Conservation (phyloP, 2,329 filamentous ascomycete species). For the Dissoconium aciculare region DNA sequence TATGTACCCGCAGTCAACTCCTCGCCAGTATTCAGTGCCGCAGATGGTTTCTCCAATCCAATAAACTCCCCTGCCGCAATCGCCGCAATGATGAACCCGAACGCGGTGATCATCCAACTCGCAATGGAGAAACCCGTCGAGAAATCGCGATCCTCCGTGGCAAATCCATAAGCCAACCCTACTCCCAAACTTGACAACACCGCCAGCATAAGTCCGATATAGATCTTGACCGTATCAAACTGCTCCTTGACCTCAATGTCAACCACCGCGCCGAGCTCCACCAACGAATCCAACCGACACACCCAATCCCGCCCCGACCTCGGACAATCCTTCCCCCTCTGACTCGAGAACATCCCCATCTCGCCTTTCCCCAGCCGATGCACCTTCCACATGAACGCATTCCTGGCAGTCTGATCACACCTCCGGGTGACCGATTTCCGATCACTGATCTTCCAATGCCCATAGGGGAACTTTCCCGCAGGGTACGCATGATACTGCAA, state of each 20-base stretch:
- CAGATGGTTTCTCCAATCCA: constrained; percentile 8
- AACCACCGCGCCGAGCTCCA: constrained; percentile 10
- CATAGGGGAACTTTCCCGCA: constrained; percentile 2
- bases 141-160: constrained; percentile 8
- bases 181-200: constrained; percentile 8
- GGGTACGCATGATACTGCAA: constrained; percentile 9
- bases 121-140: constrained; percentile 12
- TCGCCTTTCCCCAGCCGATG: constrained; percentile 2
- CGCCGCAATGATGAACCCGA: constrained; percentile 12
- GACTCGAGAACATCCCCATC: background rate
- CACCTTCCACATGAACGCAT: constrained; percentile 9
- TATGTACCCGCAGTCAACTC: background rate
- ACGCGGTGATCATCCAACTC: constrained; percentile 11
- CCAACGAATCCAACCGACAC: constrained; percentile 5
- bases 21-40: constrained; percentile 4
- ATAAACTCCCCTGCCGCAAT: constrained; percentile 10
- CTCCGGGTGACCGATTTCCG: constrained; percentile 4
- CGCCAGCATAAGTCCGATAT: constrained; percentile 9
- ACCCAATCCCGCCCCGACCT: constrained; percentile 6
- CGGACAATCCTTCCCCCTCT: constrained; percentile 2
- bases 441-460: constrained; percentile 4
- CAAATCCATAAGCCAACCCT: constrained; percentile 10
- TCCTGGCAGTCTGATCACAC: constrained; percentile 7
- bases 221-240: constrained; percentile 10
- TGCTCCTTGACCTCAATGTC: constrained; percentile 12